Evolutionary conservation across 2,329 filamentous ascomycete species (phyloP).

Genomic region (Acephala macrosclerotiorum): DNA sequence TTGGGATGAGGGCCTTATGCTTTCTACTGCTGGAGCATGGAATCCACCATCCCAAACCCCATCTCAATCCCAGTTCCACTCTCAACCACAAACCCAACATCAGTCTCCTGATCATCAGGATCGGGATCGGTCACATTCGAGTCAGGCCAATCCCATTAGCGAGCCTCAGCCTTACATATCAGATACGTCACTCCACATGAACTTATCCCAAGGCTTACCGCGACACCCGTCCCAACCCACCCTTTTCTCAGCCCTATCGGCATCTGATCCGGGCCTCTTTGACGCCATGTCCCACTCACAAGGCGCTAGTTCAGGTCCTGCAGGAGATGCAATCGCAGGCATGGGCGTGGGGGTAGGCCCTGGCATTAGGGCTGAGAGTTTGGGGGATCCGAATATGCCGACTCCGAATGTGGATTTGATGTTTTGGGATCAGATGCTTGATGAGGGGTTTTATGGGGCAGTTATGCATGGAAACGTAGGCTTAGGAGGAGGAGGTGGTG

Average conservation of each 20-base stretch:
- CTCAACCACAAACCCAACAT: no score
- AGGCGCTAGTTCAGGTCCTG: no score
- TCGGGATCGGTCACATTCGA: background rate
- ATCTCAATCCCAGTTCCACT: no score
- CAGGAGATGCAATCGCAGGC: background rate
- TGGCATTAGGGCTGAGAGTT: no score
- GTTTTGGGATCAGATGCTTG: constrained; percentile 1
- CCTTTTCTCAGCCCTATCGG: background rate
- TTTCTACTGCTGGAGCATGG: no score
- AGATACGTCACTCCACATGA: background rate
- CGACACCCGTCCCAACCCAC: background rate
- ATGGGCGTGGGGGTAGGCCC: background rate
- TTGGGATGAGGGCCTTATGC: background rate
- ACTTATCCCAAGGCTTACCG: background rate
- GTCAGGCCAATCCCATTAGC: no score
- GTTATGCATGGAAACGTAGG: no score
- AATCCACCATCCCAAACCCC: no score
- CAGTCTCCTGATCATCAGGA: no score
- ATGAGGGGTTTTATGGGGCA: background rate
- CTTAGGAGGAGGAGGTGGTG: no score
- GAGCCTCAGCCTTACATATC: no score
- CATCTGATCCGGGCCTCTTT: background rate
- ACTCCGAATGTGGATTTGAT: background rate
- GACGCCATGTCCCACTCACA: background rate
- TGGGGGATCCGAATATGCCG: background rate